Base-by-base conservation (phyloP, 2,329 filamentous ascomycete species). In the Trichoderma polysporum region DNA sequence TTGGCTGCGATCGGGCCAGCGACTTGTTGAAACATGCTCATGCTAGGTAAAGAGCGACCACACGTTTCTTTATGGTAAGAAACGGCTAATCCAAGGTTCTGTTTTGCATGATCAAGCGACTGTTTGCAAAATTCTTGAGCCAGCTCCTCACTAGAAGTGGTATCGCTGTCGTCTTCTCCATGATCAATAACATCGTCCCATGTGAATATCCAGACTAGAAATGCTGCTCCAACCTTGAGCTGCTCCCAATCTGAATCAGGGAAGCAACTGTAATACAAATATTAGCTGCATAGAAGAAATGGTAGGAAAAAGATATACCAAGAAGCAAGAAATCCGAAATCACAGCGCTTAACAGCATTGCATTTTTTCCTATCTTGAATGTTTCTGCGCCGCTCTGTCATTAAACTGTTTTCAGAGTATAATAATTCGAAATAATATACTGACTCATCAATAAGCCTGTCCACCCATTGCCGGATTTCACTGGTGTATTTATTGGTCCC, bases 121-220 rank as follows among this genome's bases (percentile, higher is more conserved):
- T 54, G 33, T n/a, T 53, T 13, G 60, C 60, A 63, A n/a, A 63
- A 63, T 25, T 10, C 15, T 5, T 35, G 60, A 0, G 60, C 60
- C 1, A 37, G 5, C 2, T 63, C 47, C 6, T 25, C 49, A 10
- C 29, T 63, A 19, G 60, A 53, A 25, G 47, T 41, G 35, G 45
- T 27, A 37, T 52, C 60, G 15, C n/a, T 31, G 7, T 53, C 49
- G 2, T 27, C 49, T 31, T 63, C 60, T 31, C 58, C 58, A 13
- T 61, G 15, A n/a, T 63, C 60, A 33, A 63, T 63, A 2, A 53
- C 19, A 41, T 63, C 60, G 37, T 63, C 60, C 60, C 60, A 63
- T 17, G 33, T 63, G 17, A 63, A 63, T 37, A 63, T 37, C 60
- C 60, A 63, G 13, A 63, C 60, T 2, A 63, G n/a, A 22, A 63